Conservation (phyloP, 257 asterid species). For the Plectranthus barbatus region DNA sequence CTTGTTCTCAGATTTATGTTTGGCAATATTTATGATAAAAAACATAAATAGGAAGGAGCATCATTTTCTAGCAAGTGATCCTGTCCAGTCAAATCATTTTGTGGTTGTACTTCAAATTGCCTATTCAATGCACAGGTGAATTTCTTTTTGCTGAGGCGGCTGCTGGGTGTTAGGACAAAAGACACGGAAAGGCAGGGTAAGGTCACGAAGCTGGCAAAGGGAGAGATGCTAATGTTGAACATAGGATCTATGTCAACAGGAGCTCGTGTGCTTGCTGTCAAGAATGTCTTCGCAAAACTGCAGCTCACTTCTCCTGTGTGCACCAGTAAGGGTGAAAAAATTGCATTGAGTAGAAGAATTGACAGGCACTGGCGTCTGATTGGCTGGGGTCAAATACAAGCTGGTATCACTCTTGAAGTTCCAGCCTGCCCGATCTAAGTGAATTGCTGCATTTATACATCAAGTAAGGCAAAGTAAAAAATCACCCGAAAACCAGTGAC, state of each 20-base stretch:
- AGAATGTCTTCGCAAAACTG: constrained; percentile 78
- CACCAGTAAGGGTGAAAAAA: constrained; percentile 89
- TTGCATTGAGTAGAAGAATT: constrained; percentile 89
- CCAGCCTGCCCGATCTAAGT: constrained; percentile 73
- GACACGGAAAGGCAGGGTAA: constrained; percentile 86
- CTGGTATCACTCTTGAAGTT: constrained; percentile 82
- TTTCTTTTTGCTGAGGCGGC: constrained; percentile 79
- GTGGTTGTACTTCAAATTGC: background rate
- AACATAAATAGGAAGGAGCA: background rate
- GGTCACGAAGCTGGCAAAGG: constrained; percentile 80
- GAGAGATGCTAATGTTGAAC: constrained; percentile 92
- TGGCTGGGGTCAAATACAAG: constrained; percentile 97
- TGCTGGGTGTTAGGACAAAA: constrained; percentile 91
- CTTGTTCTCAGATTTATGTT: background rate
- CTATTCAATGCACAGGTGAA: constrained; percentile 52
- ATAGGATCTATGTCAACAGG: constrained; percentile 99
- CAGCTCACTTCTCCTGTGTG: constrained; percentile 96
- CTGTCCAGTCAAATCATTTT: background rate
- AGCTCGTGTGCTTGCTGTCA: constrained; percentile 88
- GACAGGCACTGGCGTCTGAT: constrained; percentile 99
- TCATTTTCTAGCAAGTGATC: background rate
- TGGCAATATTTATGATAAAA: background rate
- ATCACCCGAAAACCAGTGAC: constrained; percentile 5
- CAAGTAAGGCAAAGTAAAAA: background rate
- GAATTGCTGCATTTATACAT: constrained; percentile 14